These are phyloP conservation scores for Pyricularia sp. DNA, from an alignment of 2,329 filamentous ascomycete genomes.

Conservation along the genomic window DNA sequence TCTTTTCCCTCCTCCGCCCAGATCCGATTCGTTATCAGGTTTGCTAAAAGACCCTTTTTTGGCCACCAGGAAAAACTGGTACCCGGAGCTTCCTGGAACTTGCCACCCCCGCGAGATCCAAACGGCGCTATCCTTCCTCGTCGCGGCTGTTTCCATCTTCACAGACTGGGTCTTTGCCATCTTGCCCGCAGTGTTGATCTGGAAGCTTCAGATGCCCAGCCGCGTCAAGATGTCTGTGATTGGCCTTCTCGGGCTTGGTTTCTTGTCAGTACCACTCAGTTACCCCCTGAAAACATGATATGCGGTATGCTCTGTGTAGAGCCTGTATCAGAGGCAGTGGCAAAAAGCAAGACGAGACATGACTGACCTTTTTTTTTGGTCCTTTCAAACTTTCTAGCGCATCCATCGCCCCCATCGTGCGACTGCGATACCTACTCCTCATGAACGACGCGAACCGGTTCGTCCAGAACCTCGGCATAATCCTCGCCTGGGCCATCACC, in stretches of 20 bases:
- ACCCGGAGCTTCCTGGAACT: not conserved
- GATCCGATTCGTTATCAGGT: not conserved
- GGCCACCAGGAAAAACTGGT: not conserved
- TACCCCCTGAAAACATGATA: not conserved
- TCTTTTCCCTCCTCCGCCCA: too few relatives aligned
- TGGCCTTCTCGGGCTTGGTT: not conserved
- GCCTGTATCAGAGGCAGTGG: not conserved
- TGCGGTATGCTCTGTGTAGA: not conserved
- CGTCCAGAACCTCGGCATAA: not conserved
- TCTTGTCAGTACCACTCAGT: not conserved
- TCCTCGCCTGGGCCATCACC: not conserved
- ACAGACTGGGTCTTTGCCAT: not conserved
- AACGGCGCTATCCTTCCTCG: not conserved
- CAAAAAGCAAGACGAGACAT: not conserved
- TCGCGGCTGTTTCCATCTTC: not conserved
- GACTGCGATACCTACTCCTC: not conserved
- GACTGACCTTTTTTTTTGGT: not conserved
- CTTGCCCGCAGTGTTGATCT: not conserved
- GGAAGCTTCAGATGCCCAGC: not conserved
- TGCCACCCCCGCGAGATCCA: not conserved
- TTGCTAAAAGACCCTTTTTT: not conserved
- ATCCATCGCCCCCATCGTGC: not conserved
- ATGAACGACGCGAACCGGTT: not conserved
- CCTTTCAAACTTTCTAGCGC: not conserved
- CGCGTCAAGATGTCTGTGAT: not conserved